Evolutionary conservation across 257 asterid genomes (phyloP).

Genomic region (Lycium ferocissimum): DNA sequence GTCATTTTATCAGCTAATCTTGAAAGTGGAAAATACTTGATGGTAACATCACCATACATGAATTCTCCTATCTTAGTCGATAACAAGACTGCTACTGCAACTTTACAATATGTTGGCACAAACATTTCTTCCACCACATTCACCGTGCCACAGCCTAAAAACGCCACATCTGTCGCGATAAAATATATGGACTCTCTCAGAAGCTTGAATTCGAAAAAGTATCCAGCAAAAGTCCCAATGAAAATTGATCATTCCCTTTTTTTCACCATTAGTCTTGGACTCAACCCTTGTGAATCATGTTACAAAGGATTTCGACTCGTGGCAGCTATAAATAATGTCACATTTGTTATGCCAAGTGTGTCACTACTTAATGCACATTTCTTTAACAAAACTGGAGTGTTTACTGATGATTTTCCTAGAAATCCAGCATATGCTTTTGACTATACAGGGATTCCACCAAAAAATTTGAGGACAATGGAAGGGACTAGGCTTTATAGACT

Average conservation of each 20-base stretch:
- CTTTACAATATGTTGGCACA: conserved; percentile 53
- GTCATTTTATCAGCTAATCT: conserved; percentile 47
- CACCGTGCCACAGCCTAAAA: conserved; percentile 47
- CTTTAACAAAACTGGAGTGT: conserved; percentile 56
- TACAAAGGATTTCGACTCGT: conserved; percentile 42
- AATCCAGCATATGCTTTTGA: conserved; percentile 46
- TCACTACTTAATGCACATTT: conserved; percentile 63
- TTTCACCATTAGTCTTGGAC: conserved; percentile 61
- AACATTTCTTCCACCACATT: conserved; percentile 39
- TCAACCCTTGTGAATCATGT: conserved; percentile 50
- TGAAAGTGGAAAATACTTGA: conserved; percentile 42
- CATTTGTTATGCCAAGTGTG: conserved; percentile 55
- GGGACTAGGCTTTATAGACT: conserved; percentile 63
- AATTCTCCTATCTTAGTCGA: conserved; percentile 52
- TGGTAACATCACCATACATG: conserved; percentile 59
- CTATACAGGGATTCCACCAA: conserved; percentile 56
- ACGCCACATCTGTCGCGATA: conserved; percentile 53
- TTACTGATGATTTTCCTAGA: conserved; percentile 68
- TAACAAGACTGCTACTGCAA: conserved; percentile 57
- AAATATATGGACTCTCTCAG: conserved; percentile 50
- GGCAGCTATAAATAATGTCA: conserved; percentile 62
- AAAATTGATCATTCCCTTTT: conserved; percentile 52
- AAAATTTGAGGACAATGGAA: conserved; percentile 49
- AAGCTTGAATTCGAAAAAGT: conserved; percentile 49
- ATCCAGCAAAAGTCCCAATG: conserved; percentile 54